Base-by-base conservation (phyloP, 345 rosid genomes). In the Moricandia moricandioides region DNA sequence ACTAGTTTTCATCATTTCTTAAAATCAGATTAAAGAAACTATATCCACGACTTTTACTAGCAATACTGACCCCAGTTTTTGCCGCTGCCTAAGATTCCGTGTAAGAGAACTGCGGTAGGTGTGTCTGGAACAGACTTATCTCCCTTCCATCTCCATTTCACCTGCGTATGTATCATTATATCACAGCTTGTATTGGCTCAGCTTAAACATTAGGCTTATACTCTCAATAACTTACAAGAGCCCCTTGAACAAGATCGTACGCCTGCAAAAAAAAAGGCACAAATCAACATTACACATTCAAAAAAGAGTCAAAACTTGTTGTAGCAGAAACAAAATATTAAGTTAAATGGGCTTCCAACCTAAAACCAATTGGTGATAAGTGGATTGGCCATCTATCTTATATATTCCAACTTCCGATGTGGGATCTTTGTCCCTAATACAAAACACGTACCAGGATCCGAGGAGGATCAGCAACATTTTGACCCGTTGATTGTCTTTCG, bases 81-180 rank as follows among this genome's bases (percentile, higher is more conserved):
- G 66, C 95, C 77, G 78, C 96, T 77, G 61, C 98, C 98, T 14
- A 94, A 79, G 69, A 94, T 94, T 18, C 98, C 98, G 51, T 94
- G 98, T 78, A 94, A 54, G 78, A 94, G 96, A 61, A 94, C 88
- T 24, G 98, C 98, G 0, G 97, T 94, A 11, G 97, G 98, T 62
- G 96, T 89, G 47, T 94, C 96, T 3, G 89, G 88, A 55, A 80
- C 77, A 40, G 93, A 88, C 83, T 89, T 91, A 52, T 86, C 87
- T 65, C 59, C 81, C 72, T 80, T 70, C 74, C 88, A 69, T 82
- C 88, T 87, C 96, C 98, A 94, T 49, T 87, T 88, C 77, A 94
- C 98, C 98, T 91, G 74, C 18, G 12, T 8, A 7, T 27, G 65
- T 13, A 71, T 2, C 0, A 61, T 26, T 11, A 66, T 0, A 12